Evolutionary conservation across 257 asterid species (phyloP).

Genomic region (Nicotiana tabacum): DNA sequence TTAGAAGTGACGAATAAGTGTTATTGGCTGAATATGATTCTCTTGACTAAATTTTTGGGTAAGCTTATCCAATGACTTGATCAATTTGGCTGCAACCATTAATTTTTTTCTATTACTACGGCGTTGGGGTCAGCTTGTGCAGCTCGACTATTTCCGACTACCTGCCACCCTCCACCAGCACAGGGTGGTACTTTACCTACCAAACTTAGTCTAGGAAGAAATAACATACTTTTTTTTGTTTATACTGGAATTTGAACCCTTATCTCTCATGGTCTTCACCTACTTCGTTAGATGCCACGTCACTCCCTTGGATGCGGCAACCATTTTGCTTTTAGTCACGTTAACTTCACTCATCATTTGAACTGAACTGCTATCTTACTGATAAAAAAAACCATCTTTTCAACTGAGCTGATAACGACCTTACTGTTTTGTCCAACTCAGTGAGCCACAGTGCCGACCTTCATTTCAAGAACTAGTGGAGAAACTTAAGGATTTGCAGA

Average conservation of each 20-base stretch:
- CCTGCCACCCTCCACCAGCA: no score
- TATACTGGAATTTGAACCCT: no score
- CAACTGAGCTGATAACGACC: not conserved
- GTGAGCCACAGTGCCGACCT: conserved; percentile 75
- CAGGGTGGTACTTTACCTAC: no score
- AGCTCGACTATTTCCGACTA: no score
- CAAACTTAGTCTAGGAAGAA: no score
- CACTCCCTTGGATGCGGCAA: not conserved
- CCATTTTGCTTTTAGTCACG: not conserved
- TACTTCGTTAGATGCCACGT: no score
- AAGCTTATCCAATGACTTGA: no score
- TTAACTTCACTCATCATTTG: not conserved
- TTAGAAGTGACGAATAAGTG: not conserved
- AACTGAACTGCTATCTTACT: not conserved
- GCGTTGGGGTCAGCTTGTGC: no score
- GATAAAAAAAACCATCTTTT: not conserved
- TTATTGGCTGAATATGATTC: not conserved
- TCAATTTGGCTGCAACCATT: no score
- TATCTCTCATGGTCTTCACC: no score
- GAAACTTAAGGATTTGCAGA: conserved; percentile 63
- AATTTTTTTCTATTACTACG: no score
- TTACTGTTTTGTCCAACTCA: conserved; percentile 26
- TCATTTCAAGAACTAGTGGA: conserved; percentile 73
- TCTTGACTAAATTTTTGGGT: not conserved
- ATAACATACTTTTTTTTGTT: no score